A percentile compares a stretch with the other conserved stretches of the same genome.
phyloP scores from a whole-genome alignment of 192 early-diverging fungal genomes.

The Ambispora gerdemannii region DNA sequence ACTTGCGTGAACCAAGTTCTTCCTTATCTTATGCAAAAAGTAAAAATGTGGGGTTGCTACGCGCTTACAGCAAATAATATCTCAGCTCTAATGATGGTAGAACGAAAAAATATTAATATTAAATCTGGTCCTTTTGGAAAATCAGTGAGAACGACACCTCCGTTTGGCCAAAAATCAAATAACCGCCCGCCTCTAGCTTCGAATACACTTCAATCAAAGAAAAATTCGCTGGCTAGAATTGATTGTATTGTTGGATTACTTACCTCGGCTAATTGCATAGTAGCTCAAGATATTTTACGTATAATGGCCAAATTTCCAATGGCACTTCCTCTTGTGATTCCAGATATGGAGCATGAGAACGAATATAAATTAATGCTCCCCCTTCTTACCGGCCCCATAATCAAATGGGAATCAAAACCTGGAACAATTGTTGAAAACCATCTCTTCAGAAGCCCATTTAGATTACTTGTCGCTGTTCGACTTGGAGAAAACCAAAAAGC shows the following conservation, averaged over 20 bases:
- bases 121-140: not conserved
- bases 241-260: constrained; percentile 24
- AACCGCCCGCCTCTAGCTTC: too few species aligned
- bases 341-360: constrained; percentile 10
- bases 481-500: constrained; percentile 15
- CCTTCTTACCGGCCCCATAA: constrained; percentile 4
- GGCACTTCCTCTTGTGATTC: constrained; percentile 20
- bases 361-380: constrained; percentile 27
- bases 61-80: constrained; percentile 28
- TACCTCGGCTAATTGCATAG: constrained; percentile 15
- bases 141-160: not conserved
- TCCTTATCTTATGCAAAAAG: constrained; percentile 22
- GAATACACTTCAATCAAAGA: too few species aligned
- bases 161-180: too few species aligned
- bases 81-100: constrained; percentile 5
- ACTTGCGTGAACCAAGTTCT: constrained; percentile 3
- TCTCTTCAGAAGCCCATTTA: constrained; percentile 18
- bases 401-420: constrained; percentile 22
- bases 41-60: constrained; percentile 28
- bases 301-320: constrained; percentile 30
- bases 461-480: constrained; percentile 21
- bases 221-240: constrained; percentile 19
- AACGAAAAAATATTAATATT: not conserved
- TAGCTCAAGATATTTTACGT: constrained; percentile 27
- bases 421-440: constrained; percentile 29